Base-by-base conservation (phyloP, 2,329 filamentous ascomycete species). In the Bipolaris sorokiniana region DNA sequence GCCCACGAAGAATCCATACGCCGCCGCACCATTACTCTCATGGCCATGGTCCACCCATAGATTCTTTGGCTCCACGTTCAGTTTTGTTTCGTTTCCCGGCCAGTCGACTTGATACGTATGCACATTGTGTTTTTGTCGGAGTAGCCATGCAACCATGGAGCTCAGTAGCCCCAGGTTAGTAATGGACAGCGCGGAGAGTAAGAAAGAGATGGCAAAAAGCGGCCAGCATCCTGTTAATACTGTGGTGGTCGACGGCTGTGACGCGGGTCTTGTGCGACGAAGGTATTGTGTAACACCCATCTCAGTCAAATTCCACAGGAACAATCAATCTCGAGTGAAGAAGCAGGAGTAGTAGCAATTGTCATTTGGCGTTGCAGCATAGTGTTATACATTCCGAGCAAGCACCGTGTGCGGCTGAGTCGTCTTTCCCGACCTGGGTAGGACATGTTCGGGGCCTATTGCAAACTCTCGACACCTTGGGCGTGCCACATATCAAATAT, bases 121-220 rank as follows among this genome's bases (percentile, higher is more conserved):
- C 7, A 72, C 65, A 22, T 70, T 51, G 38, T 71, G 63, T 56
- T 73, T 73, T 51, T 73, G 66, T 11, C 66, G 54, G 33, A 69
- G 71, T 1, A 73, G 51, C 47, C 66, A 74, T n/a, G 59, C 66
- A n/a, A 74, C 70, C 70, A 72, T 72, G 36, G 69, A 73, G 50
- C 65, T 70, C 40, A 73, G 67, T 13, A 74, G 51, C 5, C 64
- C 70, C 10, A 74, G 59, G 34, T 71, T 69, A 15, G 67, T 52
- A 16, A 73, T 73, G 7, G 70, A 74, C 7, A 73, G 58, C 9
- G 66, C 66, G 1, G 69, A 71, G 23, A 74, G 71, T 7, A 71
- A 20, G 7, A 58, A 56, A 42, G 62, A 68, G 9, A 65, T 66
- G 3, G 60, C 16, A 31, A 71, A 65, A 6, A 74, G 63, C 22